A percentile compares a stretch with the other conserved stretches of the same genome.
These are phyloP conservation scores for Nicotiana tabacum DNA, from an alignment of 257 asterid species.

Conservation along the genomic window DNA sequence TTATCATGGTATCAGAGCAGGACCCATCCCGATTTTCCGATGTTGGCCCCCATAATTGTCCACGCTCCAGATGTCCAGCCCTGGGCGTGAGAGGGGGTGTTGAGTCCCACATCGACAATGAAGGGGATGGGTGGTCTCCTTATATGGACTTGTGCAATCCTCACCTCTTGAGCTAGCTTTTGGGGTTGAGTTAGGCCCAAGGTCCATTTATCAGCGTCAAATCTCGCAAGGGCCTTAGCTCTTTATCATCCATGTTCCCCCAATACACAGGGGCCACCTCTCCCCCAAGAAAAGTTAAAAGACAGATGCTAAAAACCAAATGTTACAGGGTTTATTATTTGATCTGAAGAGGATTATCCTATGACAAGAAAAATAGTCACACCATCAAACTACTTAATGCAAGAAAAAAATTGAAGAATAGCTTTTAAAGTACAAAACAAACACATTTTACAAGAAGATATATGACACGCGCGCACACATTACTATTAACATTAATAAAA, in stretches of 20 bases:
- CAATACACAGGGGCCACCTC: neutral
- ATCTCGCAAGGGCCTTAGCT: neutral
- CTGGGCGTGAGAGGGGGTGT: too few relatives aligned
- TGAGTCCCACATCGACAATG: too few relatives aligned
- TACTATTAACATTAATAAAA: neutral
- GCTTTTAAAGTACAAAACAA: neutral
- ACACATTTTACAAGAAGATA: neutral
- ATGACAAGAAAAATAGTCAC: neutral
- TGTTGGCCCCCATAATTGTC: too few relatives aligned
- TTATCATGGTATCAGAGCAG: too few relatives aligned
- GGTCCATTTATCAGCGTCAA: neutral
- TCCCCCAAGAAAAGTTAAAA: neutral
- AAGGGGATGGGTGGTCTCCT: too few relatives aligned
- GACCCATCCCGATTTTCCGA: too few relatives aligned
- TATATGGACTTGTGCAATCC: too few relatives aligned
- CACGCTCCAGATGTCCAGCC: too few relatives aligned
- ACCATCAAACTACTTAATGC: neutral
- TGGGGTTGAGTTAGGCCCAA: too few relatives aligned
- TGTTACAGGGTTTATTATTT: neutral
- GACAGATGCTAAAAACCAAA: neutral
- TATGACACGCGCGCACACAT: neutral
- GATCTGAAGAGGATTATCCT: neutral
- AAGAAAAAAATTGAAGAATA: conserved; percentile 2
- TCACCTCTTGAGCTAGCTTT: too few relatives aligned
- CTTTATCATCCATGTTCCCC: neutral